These are phyloP conservation scores for Cercospora sesami DNA, from an alignment of 2,329 filamentous ascomycete species.

Conservation along the genomic window DNA sequence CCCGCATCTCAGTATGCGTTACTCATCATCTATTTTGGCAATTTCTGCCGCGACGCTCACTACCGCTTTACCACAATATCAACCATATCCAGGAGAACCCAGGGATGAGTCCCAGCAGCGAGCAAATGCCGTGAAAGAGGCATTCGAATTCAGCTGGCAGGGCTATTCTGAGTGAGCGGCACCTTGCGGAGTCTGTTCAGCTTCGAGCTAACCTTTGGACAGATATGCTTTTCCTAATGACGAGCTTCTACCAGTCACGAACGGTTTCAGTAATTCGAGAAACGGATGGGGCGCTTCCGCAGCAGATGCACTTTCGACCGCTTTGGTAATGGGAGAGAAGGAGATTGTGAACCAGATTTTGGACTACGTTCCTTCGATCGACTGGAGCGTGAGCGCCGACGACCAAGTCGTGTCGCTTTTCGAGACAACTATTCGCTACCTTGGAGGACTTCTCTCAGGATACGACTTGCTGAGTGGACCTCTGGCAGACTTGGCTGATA, in stretches of 20 bases:
- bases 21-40: constrained; percentile 9
- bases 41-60: constrained; percentile 7
- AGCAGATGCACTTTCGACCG: constrained; percentile 78
- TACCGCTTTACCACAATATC: constrained; percentile 6
- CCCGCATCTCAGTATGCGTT: not conserved
- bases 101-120: constrained; percentile 22
- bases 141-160: constrained; percentile 70
- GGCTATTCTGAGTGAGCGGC: constrained; percentile 45
- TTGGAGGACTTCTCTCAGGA: constrained; percentile 75
- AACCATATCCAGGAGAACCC: constrained; percentile 11
- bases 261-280: constrained; percentile 65
- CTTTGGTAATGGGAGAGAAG: constrained; percentile 71
- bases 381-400: constrained; percentile 74
- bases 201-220: not conserved
- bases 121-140: constrained; percentile 64
- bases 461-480: constrained; percentile 74
- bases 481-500: constrained; percentile 38
- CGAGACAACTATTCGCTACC: constrained; percentile 86
- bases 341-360: constrained; percentile 71
- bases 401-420: constrained; percentile 69
- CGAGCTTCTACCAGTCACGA: constrained; percentile 66
- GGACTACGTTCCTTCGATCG: constrained; percentile 65
- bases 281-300: constrained; percentile 86
- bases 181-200: not conserved
- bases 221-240: constrained; percentile 53